Conservation (phyloP, 768 basidiomycete species). For the Phallus indusiatus region DNA sequence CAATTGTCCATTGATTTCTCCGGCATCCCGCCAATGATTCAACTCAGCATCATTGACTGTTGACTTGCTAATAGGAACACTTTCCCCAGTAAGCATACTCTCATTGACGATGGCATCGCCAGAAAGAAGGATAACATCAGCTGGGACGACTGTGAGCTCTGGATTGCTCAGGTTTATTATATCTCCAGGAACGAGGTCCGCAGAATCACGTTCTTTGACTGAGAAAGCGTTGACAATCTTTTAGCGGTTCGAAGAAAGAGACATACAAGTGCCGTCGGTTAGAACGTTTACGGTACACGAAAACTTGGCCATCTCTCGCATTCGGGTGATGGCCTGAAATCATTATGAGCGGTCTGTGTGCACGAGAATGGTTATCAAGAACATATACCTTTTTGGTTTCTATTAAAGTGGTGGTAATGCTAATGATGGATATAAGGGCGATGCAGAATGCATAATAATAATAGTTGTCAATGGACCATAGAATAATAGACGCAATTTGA, state of each 20-base stretch:
- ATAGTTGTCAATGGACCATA: conserved; percentile 95
- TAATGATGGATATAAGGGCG: conserved; percentile 77
- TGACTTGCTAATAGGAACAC: conserved; percentile 89
- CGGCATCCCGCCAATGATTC: conserved; percentile 54
- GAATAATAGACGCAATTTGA: conserved; percentile 86
- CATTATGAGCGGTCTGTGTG: not conserved
- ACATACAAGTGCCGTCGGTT: conserved; percentile 63
- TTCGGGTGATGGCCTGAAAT: conserved; percentile 73
- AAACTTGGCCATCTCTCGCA: conserved; percentile 95
- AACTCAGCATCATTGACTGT: conserved; percentile 78
- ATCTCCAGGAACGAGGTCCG: conserved; percentile 83
- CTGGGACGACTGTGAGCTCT: conserved; percentile 66
- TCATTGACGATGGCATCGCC: conserved; percentile 98
- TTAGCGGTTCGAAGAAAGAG: not conserved
- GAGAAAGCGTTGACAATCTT: conserved; percentile 6
- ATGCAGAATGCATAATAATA: conserved; percentile 98
- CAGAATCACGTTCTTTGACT: conserved; percentile 71
- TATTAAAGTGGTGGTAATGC: conserved; percentile 75
- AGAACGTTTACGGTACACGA: conserved; percentile 67
- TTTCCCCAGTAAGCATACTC: conserved; percentile 98
- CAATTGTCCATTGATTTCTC: conserved; percentile 49
- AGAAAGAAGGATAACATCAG: conserved; percentile 85
- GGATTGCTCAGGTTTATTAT: conserved; percentile 81
- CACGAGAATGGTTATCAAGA: not conserved
- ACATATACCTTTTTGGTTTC: conserved; percentile 81